A percentile compares a stretch with the other conserved stretches of the same genome.
phyloP scores from a whole-genome alignment of 2,329 filamentous ascomycete genomes.

The Pyrenophora teres region DNA sequence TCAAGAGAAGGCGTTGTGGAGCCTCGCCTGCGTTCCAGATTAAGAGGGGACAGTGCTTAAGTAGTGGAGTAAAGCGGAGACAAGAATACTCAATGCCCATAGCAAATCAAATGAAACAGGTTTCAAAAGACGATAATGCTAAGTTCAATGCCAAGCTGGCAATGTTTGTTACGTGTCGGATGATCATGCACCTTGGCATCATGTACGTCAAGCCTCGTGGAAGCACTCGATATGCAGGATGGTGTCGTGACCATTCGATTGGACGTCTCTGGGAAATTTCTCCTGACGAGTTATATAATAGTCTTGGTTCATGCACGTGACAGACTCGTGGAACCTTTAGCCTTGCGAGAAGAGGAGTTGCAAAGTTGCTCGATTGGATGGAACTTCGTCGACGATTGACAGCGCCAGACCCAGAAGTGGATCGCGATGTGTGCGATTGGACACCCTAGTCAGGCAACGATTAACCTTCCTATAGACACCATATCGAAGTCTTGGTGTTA shows the following conservation, averaged over 20 bases:
- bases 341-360: not conserved
- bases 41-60: no score
- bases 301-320: not conserved
- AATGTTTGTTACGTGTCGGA: conserved; percentile 2
- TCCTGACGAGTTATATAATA: not conserved
- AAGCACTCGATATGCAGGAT: not conserved
- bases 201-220: conserved; percentile 2
- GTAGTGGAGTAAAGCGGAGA: no score
- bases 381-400: no score
- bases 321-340: not conserved
- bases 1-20: not conserved
- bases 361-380: no score
- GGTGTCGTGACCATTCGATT: not conserved
- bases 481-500: not conserved
- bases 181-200: not conserved
- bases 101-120: no score
- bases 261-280: not conserved
- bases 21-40: no score
- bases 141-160: no score
- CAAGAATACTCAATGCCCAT: no score
- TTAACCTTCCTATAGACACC: not conserved
- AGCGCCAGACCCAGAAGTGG: no score
- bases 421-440: not conserved
- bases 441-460: not conserved
- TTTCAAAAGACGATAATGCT: no score